Base-by-base conservation (phyloP, 1,284 basidiomycete species). In the Boletellus deceptivus region DNA sequence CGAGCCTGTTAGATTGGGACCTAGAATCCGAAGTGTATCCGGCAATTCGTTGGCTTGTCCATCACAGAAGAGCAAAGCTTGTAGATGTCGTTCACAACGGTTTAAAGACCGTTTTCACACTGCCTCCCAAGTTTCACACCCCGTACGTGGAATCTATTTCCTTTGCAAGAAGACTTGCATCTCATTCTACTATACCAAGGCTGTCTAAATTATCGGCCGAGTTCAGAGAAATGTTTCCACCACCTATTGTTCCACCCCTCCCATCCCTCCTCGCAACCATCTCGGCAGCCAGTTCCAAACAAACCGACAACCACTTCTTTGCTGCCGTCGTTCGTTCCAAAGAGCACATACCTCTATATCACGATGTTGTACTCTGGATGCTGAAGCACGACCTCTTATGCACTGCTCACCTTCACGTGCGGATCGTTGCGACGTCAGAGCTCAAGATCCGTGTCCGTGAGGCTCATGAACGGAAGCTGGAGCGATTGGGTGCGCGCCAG, bases 351-450 rank as follows among this genome's bases (percentile, higher is more conserved):
- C 75, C 82, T 14, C 69, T 84, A 38, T 96, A 91, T 64, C 79
- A 89, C 50, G 83, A 91, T 37, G 88, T 94, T 34, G 82, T 98
- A n/a, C 72, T 89, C 40, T 99, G 95, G 94, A 82, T 98, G 73
- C 77, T 99, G 35, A 88, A 91, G 57, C 83, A 86, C 45, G 91
- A 92, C 59, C 78, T 98, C 52, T 75, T 98, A 20, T 80, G 91
- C 49, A 91, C 92, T 31, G 76, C 95, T 40, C 94, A 95, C 65
- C 82, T 94, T 8, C 84, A 89, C 37, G 83, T 96, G 46, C 84
- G 95, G 35, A 78, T 98, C 33, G 78, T 95, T 18, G 93, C 89
- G 0, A 86, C 89, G 0, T 76, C 79, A 3, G 80, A 82, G 38
- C 73, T 98, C 52, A 98, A 98, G 70, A 70, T 80, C 39, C 76